Conservation (phyloP, 2,329 filamentous ascomycete genomes). For the Zymoseptoria tritici region DNA sequence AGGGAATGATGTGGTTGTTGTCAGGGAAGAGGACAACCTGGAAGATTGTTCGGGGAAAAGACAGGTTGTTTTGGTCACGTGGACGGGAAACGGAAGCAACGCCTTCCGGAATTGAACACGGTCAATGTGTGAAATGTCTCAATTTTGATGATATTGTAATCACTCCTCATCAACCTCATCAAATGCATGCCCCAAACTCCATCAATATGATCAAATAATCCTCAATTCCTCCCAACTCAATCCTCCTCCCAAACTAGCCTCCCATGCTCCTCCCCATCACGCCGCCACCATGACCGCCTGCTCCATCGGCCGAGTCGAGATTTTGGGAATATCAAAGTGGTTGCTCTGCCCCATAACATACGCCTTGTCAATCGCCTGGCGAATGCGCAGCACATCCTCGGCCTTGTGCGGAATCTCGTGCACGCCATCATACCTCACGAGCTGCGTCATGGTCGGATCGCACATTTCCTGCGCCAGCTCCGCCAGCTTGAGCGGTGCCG, state of each 20-base stretch:
- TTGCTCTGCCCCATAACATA: neutral
- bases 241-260: too few species aligned
- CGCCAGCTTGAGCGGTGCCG: neutral
- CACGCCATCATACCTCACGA: slow-evolving; percentile 1
- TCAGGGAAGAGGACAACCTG: too few species aligned
- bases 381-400: neutral
- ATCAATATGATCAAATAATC: neutral
- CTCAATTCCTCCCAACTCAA: neutral
- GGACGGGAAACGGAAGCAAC: too few species aligned
- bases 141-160: too few species aligned
- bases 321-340: neutral
- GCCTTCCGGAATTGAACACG: too few species aligned
- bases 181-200: neutral
- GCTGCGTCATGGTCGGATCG: slow-evolving; percentile 1
- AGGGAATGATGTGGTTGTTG: too few species aligned
- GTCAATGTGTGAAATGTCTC: too few species aligned
- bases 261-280: neutral
- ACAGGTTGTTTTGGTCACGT: too few species aligned
- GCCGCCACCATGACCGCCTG: neutral
- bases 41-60: too few species aligned
- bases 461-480: slow-evolving; percentile 3
- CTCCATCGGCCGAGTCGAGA: neutral
- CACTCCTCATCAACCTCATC: neutral
- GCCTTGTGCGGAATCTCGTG: neutral
- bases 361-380: slow-evolving; percentile 2